Base-by-base conservation (phyloP, 2,329 filamentous ascomycete species). In the Aureobasidium namibiae region DNA sequence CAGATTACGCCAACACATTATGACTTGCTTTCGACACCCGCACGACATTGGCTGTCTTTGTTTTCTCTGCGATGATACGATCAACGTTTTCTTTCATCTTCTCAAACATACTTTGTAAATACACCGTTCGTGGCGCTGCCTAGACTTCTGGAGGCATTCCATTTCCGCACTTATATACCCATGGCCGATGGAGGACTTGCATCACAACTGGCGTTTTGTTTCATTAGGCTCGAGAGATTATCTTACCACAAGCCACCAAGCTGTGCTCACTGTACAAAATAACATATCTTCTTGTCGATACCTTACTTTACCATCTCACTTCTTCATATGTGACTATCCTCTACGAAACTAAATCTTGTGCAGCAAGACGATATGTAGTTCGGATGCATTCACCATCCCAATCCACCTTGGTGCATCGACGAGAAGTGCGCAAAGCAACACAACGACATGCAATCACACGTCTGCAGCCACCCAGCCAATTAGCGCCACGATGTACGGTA, bases 381-480 rank as follows among this genome's bases (percentile, higher is more conserved):
- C 24, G 24, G 2, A 54, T 54, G 50, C 38, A 33, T 36, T 14
- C 36, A 33, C 39, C 24, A 31, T 23, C 24, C 34, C 16, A 54
- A 42, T 42, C 24, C 24, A 24, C 26, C 16, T 10, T 42, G 9
- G 50, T 33, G 50, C 50, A 54, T 54, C 36, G 23, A 54, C 38
- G 50, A 42, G 33, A 52, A 52, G 48, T 52, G 48, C 23, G 50
- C 50, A n/a, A 42, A 54, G 38, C 34, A 54, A 38, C 36, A 54
- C 50, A 23, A 16, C 50, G 50, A 33, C 24, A 33, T 42, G 50
- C 50, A 54, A 42, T 54, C 38, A 41, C 50, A 54, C 36, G 38
- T n/a, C 26, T 45, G 52, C 50, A 54, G 50, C 50, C 38, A 54
- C 50, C 52, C 52, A 56, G 54, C 54, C 54, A 48, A 46, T 33